Evolutionary conservation across 2,329 filamentous ascomycete species (phyloP), one percentile per base, ranked within the genome.

Genomic region (Conoideocrella luteorostrata): DNA sequence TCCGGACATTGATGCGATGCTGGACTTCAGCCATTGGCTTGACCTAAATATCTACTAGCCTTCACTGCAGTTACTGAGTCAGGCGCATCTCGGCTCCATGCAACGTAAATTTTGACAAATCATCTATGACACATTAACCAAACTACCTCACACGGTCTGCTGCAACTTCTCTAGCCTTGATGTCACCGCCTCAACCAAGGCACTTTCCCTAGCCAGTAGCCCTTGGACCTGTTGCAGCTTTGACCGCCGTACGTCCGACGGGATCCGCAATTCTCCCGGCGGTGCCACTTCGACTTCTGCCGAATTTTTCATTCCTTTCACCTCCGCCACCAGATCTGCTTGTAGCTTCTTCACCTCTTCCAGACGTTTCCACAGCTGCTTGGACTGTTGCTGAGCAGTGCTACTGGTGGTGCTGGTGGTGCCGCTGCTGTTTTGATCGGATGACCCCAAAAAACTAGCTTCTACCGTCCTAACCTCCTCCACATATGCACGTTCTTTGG

Each of bases 141-240:
- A 20, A 21, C 10, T 15, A 50, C 51, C 43, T 49, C 55, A 64
- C 53, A 58, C 43, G 29, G 48, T 49, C n/a, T 60, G 50, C 49
- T 69, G 65, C 43, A 87, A 63, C 48, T 70, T 74, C 59, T 82
- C 77, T 49, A 88, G 62, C 45, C 82, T 71, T 45, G 70, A 70
- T 51, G 74, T 80, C 18, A 85, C 75, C 18, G 78, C 82, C 52
- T 86, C 82, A 6, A 87, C 78, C 54, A 87, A 61, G 5, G 80
- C 80, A 37, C 77, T 77, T 63, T 88, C 82, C 22, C 83, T 68
- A 45, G 83, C 79, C 50, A 88, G 63, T 47, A 86, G 61, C 22
- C 65, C 65, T 62, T 78, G 78, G 18, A 87, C 78, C 57, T 84
- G 75, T 45, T 70, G 70, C 51, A 86, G 62, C 63, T 84, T 85